A percentile compares a stretch with the other conserved stretches of the same genome.
Evolutionary conservation across 2,329 filamentous ascomycete genomes (phyloP).

Genomic region (Aspergillus sp.): DNA sequence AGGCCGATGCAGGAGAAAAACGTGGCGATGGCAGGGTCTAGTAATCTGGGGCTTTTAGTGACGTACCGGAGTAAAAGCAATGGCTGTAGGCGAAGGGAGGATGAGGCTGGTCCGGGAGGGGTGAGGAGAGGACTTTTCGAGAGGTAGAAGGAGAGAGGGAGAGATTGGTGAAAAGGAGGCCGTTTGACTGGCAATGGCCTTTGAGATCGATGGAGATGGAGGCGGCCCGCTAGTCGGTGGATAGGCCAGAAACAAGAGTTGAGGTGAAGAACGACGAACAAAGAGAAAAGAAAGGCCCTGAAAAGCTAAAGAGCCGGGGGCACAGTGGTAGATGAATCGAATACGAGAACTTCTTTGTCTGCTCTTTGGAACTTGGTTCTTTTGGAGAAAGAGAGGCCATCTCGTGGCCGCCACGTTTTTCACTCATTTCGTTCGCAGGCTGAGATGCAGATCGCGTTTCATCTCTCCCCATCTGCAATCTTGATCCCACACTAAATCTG

Average conservation of each 20-base stretch:
- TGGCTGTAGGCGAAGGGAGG: not conserved
- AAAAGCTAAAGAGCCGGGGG: not conserved
- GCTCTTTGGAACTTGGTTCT: slow-evolving; percentile 4
- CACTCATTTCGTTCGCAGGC: slow-evolving; percentile 5
- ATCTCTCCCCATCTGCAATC: not conserved
- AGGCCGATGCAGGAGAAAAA: slow-evolving; percentile 4
- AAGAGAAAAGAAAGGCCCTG: slow-evolving; percentile 1
- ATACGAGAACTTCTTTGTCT: not conserved
- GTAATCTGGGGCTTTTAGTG: slow-evolving; percentile 2
- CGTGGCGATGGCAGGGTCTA: slow-evolving; percentile 4
- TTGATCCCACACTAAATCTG: not conserved
- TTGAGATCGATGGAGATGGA: slow-evolving; percentile 9
- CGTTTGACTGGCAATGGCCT: slow-evolving; percentile 1
- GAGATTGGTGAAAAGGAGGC: slow-evolving; percentile 12
- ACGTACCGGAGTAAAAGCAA: slow-evolving; percentile 24
- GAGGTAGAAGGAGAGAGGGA: not conserved
- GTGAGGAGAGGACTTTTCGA: not conserved
- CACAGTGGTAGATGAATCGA: not conserved
- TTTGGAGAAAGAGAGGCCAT: slow-evolving; percentile 10
- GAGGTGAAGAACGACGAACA: not conserved
- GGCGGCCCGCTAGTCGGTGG: slow-evolving; percentile 15
- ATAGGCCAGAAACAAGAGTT: slow-evolving; percentile 2
- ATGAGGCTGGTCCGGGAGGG: not conserved
- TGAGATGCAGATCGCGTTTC: slow-evolving; percentile 19
- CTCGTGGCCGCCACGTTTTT: slow-evolving; percentile 43